These are phyloP conservation scores for Blastobotrys proliferans DNA, from an alignment of 1,139 yeast genomes.

Conservation along the genomic window DNA sequence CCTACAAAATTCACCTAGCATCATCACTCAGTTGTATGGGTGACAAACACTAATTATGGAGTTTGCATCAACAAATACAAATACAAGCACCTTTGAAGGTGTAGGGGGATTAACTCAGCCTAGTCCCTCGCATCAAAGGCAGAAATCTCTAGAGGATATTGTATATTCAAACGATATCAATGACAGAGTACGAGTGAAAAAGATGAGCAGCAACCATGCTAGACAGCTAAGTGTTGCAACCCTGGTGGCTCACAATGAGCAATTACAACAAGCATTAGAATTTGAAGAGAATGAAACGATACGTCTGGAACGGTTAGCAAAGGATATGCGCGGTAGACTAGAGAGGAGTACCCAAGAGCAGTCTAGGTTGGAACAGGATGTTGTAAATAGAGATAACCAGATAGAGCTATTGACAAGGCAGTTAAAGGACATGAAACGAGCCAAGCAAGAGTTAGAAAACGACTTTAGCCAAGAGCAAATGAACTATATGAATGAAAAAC, in stretches of 20 bases:
- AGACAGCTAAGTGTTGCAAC: slow-evolving; percentile 4
- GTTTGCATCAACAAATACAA: too few species aligned
- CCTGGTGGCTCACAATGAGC: slow-evolving; percentile 17
- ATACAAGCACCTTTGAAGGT: neutral
- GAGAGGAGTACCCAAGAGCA: slow-evolving; percentile 23
- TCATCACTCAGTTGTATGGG: too few species aligned
- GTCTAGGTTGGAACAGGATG: slow-evolving; percentile 31
- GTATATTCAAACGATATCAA: slow-evolving; percentile 1
- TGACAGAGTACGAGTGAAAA: neutral
- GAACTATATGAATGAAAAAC: slow-evolving; percentile 34
- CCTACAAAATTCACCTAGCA: too few species aligned
- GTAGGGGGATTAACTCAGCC: too few species aligned
- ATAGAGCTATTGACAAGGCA: slow-evolving; percentile 23
- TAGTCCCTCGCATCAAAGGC: slow-evolving; percentile 9
- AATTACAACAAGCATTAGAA: slow-evolving; percentile 26
- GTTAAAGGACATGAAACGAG: slow-evolving; percentile 23
- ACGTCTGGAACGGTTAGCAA: slow-evolving; percentile 23
- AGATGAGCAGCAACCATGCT: neutral
- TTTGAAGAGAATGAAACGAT: slow-evolving; percentile 28
- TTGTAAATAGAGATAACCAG: slow-evolving; percentile 26
- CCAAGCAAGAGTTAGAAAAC: slow-evolving; percentile 25
- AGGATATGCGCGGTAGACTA: slow-evolving; percentile 22
- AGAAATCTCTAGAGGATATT: slow-evolving; percentile 6
- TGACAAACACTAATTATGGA: too few species aligned
- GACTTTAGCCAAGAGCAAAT: slow-evolving; percentile 28